phyloP scores from a whole-genome alignment of 352 stramenopile genomes.

The Elongisporangium senticosum region DNA sequence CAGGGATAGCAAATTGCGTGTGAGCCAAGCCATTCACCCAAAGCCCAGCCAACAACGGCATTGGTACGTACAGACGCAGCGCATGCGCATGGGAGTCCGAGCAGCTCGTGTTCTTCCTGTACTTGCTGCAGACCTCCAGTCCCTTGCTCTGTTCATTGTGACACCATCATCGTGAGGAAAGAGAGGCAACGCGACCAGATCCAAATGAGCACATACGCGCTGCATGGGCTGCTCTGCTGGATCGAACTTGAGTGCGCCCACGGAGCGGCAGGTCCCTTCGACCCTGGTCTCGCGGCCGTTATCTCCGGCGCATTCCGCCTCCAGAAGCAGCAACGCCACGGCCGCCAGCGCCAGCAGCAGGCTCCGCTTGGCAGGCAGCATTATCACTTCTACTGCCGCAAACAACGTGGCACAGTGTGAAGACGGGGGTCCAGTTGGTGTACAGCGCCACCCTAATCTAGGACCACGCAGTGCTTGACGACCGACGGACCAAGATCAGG shows the following conservation, averaged over 20 bases:
- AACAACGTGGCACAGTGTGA: background rate
- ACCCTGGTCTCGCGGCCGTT: slow-evolving; percentile 18
- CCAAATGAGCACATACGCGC: slow-evolving; percentile 28
- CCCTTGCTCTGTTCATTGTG: slow-evolving; percentile 31
- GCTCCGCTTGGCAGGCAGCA: background rate
- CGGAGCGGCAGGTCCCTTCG: slow-evolving; percentile 45
- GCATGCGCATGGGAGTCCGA: slow-evolving; percentile 59
- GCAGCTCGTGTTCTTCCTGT: slow-evolving; percentile 77
- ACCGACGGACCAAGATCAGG: background rate
- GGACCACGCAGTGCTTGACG: background rate
- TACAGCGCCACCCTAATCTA: background rate
- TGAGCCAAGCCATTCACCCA: slow-evolving; percentile 1
- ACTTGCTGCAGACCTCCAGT: slow-evolving; percentile 78
- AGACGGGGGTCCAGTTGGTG: background rate
- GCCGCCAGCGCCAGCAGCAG: background rate
- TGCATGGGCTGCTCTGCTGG: slow-evolving; percentile 52
- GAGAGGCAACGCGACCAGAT: background rate
- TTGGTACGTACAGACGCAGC: slow-evolving; percentile 48
- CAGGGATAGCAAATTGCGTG: slow-evolving; percentile 13
- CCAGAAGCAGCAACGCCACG: slow-evolving; percentile 12
- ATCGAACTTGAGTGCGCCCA: slow-evolving; percentile 69
- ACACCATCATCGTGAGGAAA: background rate
- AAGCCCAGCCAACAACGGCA: slow-evolving; percentile 1
- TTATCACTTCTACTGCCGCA: background rate
- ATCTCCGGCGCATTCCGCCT: slow-evolving; percentile 10